These are phyloP conservation scores for Kondoa subrosea DNA, from an alignment of 768 basidiomycete species.

Conservation along the genomic window DNA sequence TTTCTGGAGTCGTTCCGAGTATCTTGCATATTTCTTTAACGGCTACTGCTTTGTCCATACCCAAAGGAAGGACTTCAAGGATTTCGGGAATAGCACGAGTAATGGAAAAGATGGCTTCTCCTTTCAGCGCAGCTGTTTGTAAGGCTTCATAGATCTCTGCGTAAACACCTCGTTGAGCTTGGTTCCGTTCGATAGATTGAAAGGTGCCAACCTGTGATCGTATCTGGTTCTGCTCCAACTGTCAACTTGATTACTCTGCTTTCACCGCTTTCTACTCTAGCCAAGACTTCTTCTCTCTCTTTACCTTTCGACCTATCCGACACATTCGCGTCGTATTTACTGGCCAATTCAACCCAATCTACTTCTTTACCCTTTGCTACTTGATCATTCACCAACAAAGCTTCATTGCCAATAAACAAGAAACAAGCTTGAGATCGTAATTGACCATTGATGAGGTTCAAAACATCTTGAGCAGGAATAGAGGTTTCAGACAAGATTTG, in stretches of 20 bases:
- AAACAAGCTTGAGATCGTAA: background rate
- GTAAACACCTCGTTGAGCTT: too few species aligned
- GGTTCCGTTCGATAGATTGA: background rate
- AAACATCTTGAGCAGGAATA: background rate
- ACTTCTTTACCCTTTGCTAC: background rate
- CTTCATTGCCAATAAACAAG: background rate
- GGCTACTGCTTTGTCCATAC: background rate
- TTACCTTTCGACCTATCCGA: background rate
- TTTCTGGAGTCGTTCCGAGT: background rate
- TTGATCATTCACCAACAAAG: background rate
- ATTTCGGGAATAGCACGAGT: background rate
- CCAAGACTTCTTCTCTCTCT: background rate
- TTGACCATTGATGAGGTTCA: background rate
- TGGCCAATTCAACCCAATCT: background rate
- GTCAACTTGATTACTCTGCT: background rate
- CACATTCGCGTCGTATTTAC: background rate
- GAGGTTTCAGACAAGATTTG: background rate
- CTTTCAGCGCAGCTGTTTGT: background rate
- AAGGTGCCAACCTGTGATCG: background rate
- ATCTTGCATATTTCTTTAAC: background rate
- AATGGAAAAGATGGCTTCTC: background rate
- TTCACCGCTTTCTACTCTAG: background rate
- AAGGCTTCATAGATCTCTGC: background rate
- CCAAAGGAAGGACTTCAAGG: background rate
- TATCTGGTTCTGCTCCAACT: background rate